Conservation (phyloP, 768 basidiomycete genomes). For the Neoboletus brunneissimus region DNA sequence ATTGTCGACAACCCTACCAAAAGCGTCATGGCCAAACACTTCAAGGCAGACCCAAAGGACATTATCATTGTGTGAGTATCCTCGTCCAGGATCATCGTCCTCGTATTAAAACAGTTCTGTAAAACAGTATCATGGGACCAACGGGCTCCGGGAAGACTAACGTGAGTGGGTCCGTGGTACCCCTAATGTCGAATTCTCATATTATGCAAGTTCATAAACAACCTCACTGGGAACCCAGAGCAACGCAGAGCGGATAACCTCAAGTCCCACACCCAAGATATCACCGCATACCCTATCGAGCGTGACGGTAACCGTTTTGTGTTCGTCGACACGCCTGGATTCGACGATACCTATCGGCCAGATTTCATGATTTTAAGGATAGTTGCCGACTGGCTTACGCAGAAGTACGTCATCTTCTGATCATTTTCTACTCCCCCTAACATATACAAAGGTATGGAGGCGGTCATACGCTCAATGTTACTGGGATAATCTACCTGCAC, state of each 20-base stretch:
- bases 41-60: constrained; percentile 10
- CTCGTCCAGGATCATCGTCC: not conserved
- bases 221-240: constrained; percentile 3
- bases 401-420: constrained; percentile 9
- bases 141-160: constrained; percentile 27
- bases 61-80: constrained; percentile 14
- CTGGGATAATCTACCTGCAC: constrained; percentile 36
- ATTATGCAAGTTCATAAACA: constrained; percentile 14
- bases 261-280: constrained; percentile 7
- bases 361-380: constrained; percentile 10
- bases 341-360: constrained; percentile 18
- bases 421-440: not conserved
- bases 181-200: not conserved
- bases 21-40: not conserved
- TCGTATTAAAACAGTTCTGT: not conserved
- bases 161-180: constrained; percentile 3
- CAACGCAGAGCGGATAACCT: not conserved
- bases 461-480: constrained; percentile 6
- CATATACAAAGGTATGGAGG: constrained; percentile 6
- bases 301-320: not conserved
- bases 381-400: constrained; percentile 18
- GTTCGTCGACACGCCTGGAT: constrained; percentile 22
- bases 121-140: constrained; percentile 22
- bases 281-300: constrained; percentile 1
- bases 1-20: not conserved